phyloP scores from a whole-genome alignment of 495 filamentous ascomycete genomes.

The Neurospora sp. region DNA sequence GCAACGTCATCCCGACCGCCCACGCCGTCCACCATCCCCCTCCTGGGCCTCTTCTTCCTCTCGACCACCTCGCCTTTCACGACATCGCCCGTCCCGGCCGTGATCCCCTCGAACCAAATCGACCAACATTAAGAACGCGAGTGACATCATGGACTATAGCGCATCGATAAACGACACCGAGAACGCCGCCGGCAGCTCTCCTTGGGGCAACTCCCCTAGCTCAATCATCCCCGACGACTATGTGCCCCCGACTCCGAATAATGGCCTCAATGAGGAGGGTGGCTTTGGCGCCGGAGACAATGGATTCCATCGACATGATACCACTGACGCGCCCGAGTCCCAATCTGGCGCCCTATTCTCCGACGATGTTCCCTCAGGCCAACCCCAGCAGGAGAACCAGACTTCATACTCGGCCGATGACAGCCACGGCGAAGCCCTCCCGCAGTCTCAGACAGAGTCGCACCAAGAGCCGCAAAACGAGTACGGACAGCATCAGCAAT shows the following conservation, averaged over 20 bases:
- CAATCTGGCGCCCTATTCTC: constrained; percentile 9
- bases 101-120: not conserved
- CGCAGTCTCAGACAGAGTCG: constrained; percentile 9
- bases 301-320: constrained; percentile 28
- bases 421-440: constrained; percentile 12
- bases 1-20: not conserved
- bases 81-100: not conserved
- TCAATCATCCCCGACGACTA: constrained; percentile 26
- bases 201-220: constrained; percentile 61
- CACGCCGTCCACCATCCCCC: not conserved
- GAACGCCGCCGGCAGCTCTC: constrained; percentile 56
- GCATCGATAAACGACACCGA: constrained; percentile 65
- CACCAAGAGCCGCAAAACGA: constrained; percentile 12
- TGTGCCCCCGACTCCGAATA: constrained; percentile 20
- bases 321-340: constrained; percentile 15
- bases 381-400: constrained; percentile 6
- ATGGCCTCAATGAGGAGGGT: constrained; percentile 30
- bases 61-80: not conserved
- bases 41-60: constrained; percentile 1
- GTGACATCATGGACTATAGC: constrained; percentile 69
- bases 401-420: not conserved
- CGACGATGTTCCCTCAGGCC: not conserved
- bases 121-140: not conserved
- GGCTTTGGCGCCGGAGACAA: constrained; percentile 24
- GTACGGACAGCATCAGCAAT: constrained; percentile 18